Evolutionary conservation across 306 rosid genomes (phyloP), one percentile per base, ranked within the genome.

Genomic region (Hippophae gyantsensis): DNA sequence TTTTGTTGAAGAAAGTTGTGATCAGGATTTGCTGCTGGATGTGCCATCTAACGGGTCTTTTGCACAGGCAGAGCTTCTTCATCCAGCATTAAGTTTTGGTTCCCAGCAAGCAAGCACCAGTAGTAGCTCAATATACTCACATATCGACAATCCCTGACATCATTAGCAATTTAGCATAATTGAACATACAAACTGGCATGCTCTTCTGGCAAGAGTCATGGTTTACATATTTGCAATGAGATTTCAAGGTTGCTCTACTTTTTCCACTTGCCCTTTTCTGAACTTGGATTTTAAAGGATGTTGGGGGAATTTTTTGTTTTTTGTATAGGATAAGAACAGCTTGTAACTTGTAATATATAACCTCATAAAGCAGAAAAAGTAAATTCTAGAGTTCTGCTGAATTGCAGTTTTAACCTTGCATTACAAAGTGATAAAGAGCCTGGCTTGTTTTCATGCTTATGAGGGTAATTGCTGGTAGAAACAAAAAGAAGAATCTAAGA

Each of bases 21-120:
- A 86, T 58, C 97, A 84, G 58, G 95, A 79, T 69, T 70, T 93
- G 43, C 84, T 93, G 66, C 74, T 93, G 51, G 95, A 93, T 26
- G 89, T 93, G 63, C 95, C 97, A 13, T 86, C 87, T 26, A 82
- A 88, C 26, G 79, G 80, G 66, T 88, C 90, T 44, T 93, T 86
- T 57, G 90, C 95, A 6, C 84, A 86, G 71, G 99, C 99, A 56
- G 97, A 93, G 76, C 97, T 93, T 14, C 75, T 88, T 57, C 80
- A 56, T 51, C 94, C 94, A 43, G 59, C 77, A 43, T 41, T 63
- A 65, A 77, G 69, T 74, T 79, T 72, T 65, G 88, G 77, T 60
- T 84, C 85, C 63, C 90, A 67, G 46, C 78, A 82, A 73, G 85
- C 95, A 51, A 84, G 99, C 84, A 79, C 87, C 62, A 81, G 94